Conservation (phyloP, 768 basidiomycete genomes). For the Pleurotus tuber-regium region DNA sequence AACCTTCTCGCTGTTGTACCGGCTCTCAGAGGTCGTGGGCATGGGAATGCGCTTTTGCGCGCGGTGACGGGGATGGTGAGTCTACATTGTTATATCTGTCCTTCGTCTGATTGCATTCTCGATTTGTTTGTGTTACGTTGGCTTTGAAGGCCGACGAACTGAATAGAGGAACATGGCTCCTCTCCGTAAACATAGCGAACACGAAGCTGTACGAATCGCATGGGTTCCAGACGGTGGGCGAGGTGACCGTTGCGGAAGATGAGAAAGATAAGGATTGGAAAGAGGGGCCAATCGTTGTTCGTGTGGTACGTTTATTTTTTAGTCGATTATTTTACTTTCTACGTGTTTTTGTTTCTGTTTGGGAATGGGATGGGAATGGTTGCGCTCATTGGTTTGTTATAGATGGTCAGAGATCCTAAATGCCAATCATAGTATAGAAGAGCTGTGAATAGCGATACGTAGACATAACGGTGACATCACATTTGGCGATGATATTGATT, state of each 20-base stretch:
- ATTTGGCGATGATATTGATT: too few relatives aligned
- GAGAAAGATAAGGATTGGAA: constrained; percentile 7
- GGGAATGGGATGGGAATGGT: not conserved
- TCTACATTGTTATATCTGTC: not conserved
- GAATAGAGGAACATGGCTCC: not conserved
- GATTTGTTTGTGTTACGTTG: not conserved
- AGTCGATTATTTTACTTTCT: too few relatives aligned
- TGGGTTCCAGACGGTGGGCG: constrained; percentile 2
- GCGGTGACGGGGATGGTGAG: not conserved
- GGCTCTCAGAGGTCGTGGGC: not conserved
- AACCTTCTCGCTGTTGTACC: constrained; percentile 3
- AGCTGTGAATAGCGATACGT: too few relatives aligned
- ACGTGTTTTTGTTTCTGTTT: too few relatives aligned
- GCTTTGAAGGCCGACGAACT: not conserved
- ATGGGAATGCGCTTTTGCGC: not conserved
- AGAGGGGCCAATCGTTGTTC: not conserved
- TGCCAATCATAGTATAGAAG: too few relatives aligned
- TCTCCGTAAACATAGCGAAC: constrained; percentile 5
- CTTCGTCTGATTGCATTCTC: not conserved
- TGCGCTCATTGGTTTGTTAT: not conserved
- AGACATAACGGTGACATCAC: too few relatives aligned
- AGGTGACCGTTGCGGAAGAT: not conserved
- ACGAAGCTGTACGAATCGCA: constrained; percentile 8
- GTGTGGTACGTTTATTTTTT: not conserved
- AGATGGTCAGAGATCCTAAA: not conserved